These are phyloP conservation scores for Pseudisothecium myosuroides DNA, from an alignment of 225 moss, liverwort and hornwort species.

Conservation along the genomic window DNA sequence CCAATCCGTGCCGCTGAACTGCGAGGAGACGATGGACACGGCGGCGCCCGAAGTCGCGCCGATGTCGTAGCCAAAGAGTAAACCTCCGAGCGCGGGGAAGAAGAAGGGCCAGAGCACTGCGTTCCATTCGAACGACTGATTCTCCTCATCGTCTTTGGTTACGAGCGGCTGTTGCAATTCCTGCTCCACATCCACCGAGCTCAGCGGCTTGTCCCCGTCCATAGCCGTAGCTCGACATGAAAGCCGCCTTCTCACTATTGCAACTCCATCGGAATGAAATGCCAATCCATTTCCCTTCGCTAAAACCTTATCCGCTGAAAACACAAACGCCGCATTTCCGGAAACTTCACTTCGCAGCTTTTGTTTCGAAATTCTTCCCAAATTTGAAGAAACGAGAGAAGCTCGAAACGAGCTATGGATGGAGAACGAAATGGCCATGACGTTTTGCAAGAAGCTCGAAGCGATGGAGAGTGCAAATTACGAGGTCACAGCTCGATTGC, in stretches of 20 bases:
- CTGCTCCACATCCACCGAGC: slow-evolving; percentile 32
- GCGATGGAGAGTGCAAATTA: not conserved
- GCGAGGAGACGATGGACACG: slow-evolving; percentile 51
- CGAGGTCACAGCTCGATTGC: not conserved
- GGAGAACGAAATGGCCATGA: slow-evolving; percentile 1
- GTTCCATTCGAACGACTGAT: slow-evolving; percentile 7
- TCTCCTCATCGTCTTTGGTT: not conserved
- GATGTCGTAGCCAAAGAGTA: slow-evolving; percentile 93
- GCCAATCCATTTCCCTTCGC: not conserved
- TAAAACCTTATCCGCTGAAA: not conserved
- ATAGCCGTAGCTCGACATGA: not conserved
- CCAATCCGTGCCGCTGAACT: slow-evolving; percentile 80
- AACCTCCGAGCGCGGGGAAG: slow-evolving; percentile 87
- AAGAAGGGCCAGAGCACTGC: slow-evolving; percentile 65
- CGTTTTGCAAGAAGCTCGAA: not conserved
- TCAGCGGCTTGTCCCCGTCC: slow-evolving; percentile 13
- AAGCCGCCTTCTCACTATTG: not conserved
- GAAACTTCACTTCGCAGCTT: not conserved
- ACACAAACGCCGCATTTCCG: not conserved
- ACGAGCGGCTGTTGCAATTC: slow-evolving; percentile 31
- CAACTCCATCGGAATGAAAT: not conserved
- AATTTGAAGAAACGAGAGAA: not conserved
- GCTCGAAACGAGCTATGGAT: not conserved
- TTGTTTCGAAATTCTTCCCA: not conserved
- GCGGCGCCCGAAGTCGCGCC: slow-evolving; percentile 85